Evolutionary conservation across 2,329 filamentous ascomycete species (phyloP), one percentile per base, ranked within the genome.

Genomic region (Amesomyces nigricolor): DNA sequence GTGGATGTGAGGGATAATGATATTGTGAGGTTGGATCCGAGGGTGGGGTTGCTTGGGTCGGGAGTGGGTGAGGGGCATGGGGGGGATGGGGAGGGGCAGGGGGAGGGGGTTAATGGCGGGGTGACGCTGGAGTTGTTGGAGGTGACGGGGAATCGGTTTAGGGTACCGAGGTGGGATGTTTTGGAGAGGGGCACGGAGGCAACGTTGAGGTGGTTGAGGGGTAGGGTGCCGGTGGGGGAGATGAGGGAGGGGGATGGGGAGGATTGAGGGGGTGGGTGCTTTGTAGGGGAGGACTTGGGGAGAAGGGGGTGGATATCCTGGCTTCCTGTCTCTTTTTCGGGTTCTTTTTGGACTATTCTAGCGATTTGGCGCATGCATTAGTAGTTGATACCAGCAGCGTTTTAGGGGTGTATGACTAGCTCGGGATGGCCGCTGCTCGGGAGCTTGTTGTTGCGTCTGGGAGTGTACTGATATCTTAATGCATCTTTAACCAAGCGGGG

Each of bases 181-280:
- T 73, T 97, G 47, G 88, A 92, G 58, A 88, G 90, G 59, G 92
- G 92, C 0, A 96, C 91, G 0, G 90, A 95, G 64, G 87, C 89
- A 2, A 86, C 90, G 0, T 73, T 96, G 62, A 78, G 84, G 48
- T 96, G 90, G 87, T 71, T 96, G 49, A 80, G 88, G 58, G 87
- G 89, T 29, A 80, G 87, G 53, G 86, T 95, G 37, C 85, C 88
- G 0, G 75, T 78, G 1, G 78, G 76, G 0, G 80, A 83, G 64
- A 81, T 78, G 78, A 76, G 83, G 29, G 72, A 74, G 8, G 74
- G 69, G 1, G 72, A 73, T 17, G 63, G 44, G 2, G 69, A 66
- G 9, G 67, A 65, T 6, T 35, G 62, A 60, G 5, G 67, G 68
- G 48, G 57, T 61, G 51, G 62, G 63, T n/a, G n/a, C 44, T 65